These are phyloP conservation scores for Neurospora sp. DNA, from an alignment of 495 filamentous ascomycete genomes.

Conservation along the genomic window DNA sequence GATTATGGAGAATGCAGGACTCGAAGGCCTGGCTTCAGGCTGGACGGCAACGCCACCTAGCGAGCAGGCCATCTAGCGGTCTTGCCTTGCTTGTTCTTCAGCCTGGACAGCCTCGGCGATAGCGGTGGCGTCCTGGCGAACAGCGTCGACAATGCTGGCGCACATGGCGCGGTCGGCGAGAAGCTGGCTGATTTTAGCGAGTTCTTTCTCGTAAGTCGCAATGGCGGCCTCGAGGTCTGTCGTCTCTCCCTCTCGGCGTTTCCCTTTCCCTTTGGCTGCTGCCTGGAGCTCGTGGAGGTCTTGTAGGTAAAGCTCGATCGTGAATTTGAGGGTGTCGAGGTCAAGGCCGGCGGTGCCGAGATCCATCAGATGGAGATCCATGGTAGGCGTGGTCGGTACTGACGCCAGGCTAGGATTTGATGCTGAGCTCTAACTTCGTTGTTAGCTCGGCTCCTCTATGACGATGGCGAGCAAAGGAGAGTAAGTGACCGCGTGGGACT, in stretches of 20 bases:
- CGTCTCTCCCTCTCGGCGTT: slow-evolving; percentile 16
- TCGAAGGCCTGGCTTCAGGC: too few species aligned
- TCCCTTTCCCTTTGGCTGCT: slow-evolving; percentile 14
- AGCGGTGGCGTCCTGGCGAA: slow-evolving; percentile 14
- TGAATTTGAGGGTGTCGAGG: neutral
- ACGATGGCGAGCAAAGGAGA: too few species aligned
- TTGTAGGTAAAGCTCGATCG: slow-evolving; percentile 23
- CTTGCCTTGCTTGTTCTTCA: slow-evolving; percentile 16
- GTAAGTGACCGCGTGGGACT: too few species aligned
- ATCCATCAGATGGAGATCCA: neutral
- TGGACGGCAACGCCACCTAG: too few species aligned
- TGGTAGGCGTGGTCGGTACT: neutral
- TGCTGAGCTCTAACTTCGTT: too few species aligned
- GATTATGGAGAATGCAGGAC: too few species aligned
- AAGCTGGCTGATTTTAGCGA: too few species aligned
- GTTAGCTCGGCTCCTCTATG: too few species aligned
- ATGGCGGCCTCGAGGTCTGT: slow-evolving; percentile 19
- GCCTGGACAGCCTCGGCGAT: slow-evolving; percentile 6
- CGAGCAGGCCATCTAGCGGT: slow-evolving; percentile 14
- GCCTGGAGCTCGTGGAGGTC: slow-evolving; percentile 17
- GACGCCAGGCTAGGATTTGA: too few species aligned
- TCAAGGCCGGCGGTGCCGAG: neutral
- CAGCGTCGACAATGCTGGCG: slow-evolving; percentile 23
- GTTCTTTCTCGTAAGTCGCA: too few species aligned
- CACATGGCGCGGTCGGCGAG: slow-evolving; percentile 24